Evolutionary conservation across 2,329 filamentous ascomycete genomes (phyloP), one percentile per base, ranked within the genome.

Genomic region (Trichophyton rubrum): DNA sequence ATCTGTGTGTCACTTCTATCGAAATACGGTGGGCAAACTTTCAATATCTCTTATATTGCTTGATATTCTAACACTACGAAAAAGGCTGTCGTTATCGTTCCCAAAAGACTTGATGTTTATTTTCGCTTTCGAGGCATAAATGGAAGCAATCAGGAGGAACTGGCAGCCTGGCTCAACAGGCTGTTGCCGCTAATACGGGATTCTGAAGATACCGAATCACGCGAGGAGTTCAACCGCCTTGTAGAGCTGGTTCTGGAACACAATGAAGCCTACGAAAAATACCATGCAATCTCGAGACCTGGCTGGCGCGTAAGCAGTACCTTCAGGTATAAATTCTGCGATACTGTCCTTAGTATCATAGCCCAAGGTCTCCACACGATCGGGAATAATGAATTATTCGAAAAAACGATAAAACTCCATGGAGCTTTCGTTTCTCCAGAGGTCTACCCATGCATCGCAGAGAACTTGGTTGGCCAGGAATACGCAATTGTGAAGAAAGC

Each of bases 1-100:
- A 59, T 60, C 59, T 33, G 61, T 66, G 17, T 66, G 64, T n/a
- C 67, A 68, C 57, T 65, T 65, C 58, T 70, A 67, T 56, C 63
- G 61, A 7, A 59, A 63, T 35, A 68, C 66, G 13, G 67, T 68
- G 63, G 47, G n/a, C 13, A 38, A 8, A 11, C 33, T 11, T 17
- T 22, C 30, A 9, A n/a, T 40, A 20, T 17, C 2, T 11, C 49
- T 33, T 15, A 17, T 24, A 7, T 30, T 15, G 13, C 4, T 17
- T 30, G 6, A 30, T 6, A 8, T 24, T 9, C 56, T 7, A n/a
- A 43, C 6, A 43, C 2, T n/a, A 15, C 1, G 17, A 11, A n/a
- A 30, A 35, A 60, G 59, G 59, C 55, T 47, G 51, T 40, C 1
- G 24, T 60, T 30, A 60, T 60, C 17, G 17, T 60, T 3, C 49